Percentiles rank a stretch among this genome's conserved stretches.
Evolutionary conservation across 2,329 filamentous ascomycete species (phyloP).

Genomic region (Cladosporium velox): DNA sequence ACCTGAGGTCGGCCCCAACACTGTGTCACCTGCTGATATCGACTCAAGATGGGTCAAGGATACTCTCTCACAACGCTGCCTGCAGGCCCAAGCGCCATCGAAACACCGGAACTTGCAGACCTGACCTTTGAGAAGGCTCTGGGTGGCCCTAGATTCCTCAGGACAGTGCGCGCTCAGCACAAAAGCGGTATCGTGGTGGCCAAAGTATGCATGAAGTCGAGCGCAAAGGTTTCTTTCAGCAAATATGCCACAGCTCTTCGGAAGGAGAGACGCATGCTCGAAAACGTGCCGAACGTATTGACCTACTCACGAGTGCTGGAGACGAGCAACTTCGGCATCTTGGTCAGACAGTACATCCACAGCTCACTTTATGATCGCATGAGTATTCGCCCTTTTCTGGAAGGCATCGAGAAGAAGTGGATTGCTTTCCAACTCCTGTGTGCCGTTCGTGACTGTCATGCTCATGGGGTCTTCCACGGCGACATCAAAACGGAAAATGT

Average conservation of each 20-base stretch:
- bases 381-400: constrained; percentile 92
- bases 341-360: constrained; percentile 93
- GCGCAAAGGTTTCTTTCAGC: constrained; percentile 75
- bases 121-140: constrained; percentile 89
- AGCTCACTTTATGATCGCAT: constrained; percentile 96
- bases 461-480: constrained; percentile 86
- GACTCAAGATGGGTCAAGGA: constrained; percentile 80
- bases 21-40: neutral
- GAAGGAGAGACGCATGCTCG: constrained; percentile 78
- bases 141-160: constrained; percentile 92
- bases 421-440: constrained; percentile 93
- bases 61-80: constrained; percentile 92
- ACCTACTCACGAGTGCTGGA: constrained; percentile 89
- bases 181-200: constrained; percentile 89
- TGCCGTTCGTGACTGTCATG: constrained; percentile 87
- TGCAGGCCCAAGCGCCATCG: constrained; percentile 88
- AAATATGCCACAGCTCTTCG: constrained; percentile 76
- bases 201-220: constrained; percentile 87
- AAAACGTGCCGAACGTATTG: constrained; percentile 86
- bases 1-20: constrained; percentile 4
- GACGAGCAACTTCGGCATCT: constrained; percentile 85
- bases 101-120: constrained; percentile 88
- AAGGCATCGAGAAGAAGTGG: constrained; percentile 99
- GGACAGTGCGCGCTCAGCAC: constrained; percentile 87
- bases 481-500: constrained; percentile 99